These are phyloP conservation scores for Polygonum aviculare DNA, from an alignment of 148 eudicot genomes.

Conservation along the genomic window DNA sequence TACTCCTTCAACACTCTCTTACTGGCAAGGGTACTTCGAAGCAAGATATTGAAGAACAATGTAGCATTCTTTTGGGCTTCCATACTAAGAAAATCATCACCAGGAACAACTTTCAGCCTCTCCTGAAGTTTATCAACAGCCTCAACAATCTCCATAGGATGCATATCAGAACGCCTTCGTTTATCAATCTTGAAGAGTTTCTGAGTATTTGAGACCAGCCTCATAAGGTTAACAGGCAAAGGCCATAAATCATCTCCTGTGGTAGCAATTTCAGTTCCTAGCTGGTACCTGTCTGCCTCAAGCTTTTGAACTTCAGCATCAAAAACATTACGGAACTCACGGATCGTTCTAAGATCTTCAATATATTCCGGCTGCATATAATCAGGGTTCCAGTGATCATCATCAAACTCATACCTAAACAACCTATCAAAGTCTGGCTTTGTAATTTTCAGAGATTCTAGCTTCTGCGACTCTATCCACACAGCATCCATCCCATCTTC, in stretches of 20 bases:
- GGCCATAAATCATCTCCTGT: conserved; percentile 95
- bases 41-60: conserved; percentile 82
- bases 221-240: conserved; percentile 82
- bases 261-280: conserved; percentile 89
- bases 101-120: conserved; percentile 85
- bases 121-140: conserved; percentile 98
- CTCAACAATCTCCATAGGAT: conserved; percentile 95
- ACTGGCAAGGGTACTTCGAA: conserved; percentile 90
- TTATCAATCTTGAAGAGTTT: conserved; percentile 86
- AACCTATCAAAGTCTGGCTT: conserved; percentile 51
- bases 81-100: conserved; percentile 80
- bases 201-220: conserved; percentile 88
- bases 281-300: conserved; percentile 74
- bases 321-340: conserved; percentile 91
- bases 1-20: conserved; percentile 89
- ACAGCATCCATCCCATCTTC: conserved; percentile 99
- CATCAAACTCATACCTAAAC: conserved; percentile 67
- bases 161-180: conserved; percentile 87
- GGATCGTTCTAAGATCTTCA: conserved; percentile 82
- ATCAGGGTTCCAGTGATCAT: conserved; percentile 80
- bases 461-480: conserved; percentile 90
- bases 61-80: conserved; percentile 99
- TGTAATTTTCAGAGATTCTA: conserved; percentile 81
- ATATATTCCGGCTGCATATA: conserved; percentile 83
- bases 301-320: conserved; percentile 95